These are phyloP conservation scores for Auxenochlorella protothecoides DNA, from an alignment of 139 green algal species.

Conservation along the genomic window DNA sequence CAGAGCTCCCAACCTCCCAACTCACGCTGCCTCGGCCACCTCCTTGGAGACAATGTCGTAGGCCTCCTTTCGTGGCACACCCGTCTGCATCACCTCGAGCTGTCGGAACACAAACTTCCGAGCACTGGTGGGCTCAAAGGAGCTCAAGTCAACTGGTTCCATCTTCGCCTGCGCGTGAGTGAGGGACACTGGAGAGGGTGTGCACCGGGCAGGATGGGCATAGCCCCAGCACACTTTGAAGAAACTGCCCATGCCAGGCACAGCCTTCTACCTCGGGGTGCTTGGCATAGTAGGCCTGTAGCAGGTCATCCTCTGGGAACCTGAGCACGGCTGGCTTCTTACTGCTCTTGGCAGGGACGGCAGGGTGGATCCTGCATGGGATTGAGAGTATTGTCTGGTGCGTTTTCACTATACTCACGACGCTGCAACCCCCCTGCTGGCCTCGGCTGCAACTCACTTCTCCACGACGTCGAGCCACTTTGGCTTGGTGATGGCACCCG, in stretches of 20 bases:
- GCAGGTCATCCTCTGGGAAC: conserved; percentile 24
- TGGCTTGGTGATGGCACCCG: conserved; percentile 22
- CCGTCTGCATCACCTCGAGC: conserved; percentile 18
- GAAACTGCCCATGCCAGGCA: not conserved
- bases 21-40: not conserved
- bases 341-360: not conserved
- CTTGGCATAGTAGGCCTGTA: conserved; percentile 21
- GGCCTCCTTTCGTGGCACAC: not conserved
- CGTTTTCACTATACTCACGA: no score
- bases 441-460: conserved; percentile 8
- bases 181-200: not conserved
- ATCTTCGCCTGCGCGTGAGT: conserved; percentile 8
- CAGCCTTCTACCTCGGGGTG: conserved; percentile 15
- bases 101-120: conserved; percentile 20
- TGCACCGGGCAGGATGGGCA: not conserved
- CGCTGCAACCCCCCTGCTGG: no score
- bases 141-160: conserved; percentile 20
- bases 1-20: not conserved
- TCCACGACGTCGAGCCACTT: conserved; percentile 20
- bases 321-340: conserved; percentile 10
- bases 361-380: conserved; percentile 16
- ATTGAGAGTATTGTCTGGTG: no score
- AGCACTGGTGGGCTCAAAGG: conserved; percentile 14
- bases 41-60: not conserved
- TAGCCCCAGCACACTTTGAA: no score